These are phyloP conservation scores for Fusarium metavorans DNA, from an alignment of 2,329 filamentous ascomycete species.

Conservation along the genomic window DNA sequence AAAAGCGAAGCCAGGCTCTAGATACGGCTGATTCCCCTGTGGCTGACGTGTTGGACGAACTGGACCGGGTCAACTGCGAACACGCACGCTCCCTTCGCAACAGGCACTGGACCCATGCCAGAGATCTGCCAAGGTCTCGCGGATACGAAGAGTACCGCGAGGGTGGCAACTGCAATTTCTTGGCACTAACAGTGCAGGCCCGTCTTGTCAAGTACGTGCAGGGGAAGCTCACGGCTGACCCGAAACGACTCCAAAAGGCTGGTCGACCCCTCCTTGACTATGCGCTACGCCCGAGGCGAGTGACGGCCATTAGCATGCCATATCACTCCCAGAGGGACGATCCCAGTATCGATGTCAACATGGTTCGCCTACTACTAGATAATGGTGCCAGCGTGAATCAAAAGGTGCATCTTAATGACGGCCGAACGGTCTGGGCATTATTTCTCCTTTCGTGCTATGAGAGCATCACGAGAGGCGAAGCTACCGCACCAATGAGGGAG, in stretches of 20 bases:
- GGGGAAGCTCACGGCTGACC: background rate
- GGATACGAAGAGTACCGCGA: background rate
- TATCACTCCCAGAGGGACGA: slow-evolving; percentile 6
- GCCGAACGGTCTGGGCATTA: background rate
- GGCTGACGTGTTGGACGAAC: background rate
- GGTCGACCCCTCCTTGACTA: slow-evolving; percentile 1
- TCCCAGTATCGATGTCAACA: slow-evolving; percentile 4
- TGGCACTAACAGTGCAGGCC: background rate
- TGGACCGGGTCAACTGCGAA: background rate
- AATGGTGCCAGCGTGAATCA: background rate
- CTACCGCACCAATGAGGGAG: background rate
- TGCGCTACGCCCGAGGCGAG: slow-evolving; percentile 8
- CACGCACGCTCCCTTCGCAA: background rate
- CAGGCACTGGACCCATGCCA: background rate
- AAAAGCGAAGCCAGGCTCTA: background rate
- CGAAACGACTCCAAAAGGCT: background rate
- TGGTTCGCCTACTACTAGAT: background rate
- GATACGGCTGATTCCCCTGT: background rate
- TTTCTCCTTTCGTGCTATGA: background rate
- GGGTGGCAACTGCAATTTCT: background rate
- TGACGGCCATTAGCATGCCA: slow-evolving; percentile 1
- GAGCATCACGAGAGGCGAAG: background rate
- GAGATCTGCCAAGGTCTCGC: background rate
- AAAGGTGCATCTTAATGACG: background rate
- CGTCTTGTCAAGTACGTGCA: background rate